A percentile compares a stretch with the other conserved stretches of the same genome.
These are phyloP conservation scores for Millerozyma miso DNA, from an alignment of 805 yeast species.

Conservation along the genomic window DNA sequence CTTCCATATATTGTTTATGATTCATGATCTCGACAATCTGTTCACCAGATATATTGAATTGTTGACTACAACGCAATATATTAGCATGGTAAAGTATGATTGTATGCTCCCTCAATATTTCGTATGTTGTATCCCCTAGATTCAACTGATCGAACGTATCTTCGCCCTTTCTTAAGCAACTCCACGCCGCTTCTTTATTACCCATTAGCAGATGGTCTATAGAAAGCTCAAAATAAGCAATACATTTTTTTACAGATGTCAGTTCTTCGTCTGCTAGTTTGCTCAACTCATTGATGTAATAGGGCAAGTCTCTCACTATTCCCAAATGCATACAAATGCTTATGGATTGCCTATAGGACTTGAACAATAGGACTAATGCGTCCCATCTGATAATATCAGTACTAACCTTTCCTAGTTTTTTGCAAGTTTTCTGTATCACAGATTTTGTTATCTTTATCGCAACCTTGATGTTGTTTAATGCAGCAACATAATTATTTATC, in stretches of 20 bases:
- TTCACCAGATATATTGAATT: background rate
- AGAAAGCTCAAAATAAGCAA: slow-evolving; percentile 11
- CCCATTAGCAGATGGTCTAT: background rate
- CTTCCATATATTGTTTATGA: background rate
- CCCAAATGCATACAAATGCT: slow-evolving; percentile 46
- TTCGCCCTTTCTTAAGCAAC: background rate
- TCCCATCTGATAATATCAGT: slow-evolving; percentile 30
- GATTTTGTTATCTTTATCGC: slow-evolving; percentile 52
- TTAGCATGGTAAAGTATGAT: background rate
- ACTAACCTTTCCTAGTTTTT: slow-evolving; percentile 13
- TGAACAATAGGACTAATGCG: slow-evolving; percentile 29
- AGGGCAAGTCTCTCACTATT: slow-evolving; percentile 53
- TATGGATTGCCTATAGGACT: slow-evolving; percentile 38
- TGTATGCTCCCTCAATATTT: background rate
- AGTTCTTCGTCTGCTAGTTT: slow-evolving; percentile 28
- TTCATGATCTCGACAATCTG: background rate
- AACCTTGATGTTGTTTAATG: slow-evolving; percentile 41
- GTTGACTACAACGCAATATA: background rate
- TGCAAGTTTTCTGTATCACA: slow-evolving; percentile 39
- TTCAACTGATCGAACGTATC: background rate
- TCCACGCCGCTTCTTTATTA: background rate
- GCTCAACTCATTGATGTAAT: slow-evolving; percentile 48
- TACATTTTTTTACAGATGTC: slow-evolving; percentile 18
- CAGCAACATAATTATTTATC: slow-evolving; percentile 17
- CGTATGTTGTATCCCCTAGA: background rate